Conservation (phyloP, 2,329 filamentous ascomycete genomes). For the Coniochaeta sp. region DNA sequence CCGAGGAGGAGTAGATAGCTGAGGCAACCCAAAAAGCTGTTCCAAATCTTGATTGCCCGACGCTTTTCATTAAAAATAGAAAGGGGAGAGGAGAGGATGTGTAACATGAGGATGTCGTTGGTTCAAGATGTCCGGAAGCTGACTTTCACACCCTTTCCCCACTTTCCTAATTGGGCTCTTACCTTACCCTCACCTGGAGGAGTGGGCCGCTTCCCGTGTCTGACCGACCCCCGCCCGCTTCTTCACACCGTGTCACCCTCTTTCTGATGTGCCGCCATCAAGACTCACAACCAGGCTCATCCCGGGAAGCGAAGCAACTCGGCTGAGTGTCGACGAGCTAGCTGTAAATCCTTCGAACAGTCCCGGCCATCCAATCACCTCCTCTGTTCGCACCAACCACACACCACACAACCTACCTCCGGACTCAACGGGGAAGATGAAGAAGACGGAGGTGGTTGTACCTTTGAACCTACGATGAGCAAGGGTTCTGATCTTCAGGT, state of each 20-base stretch:
- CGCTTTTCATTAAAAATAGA: not conserved
- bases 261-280: not conserved
- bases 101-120: not conserved
- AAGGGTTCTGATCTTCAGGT: not conserved
- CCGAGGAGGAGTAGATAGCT: too few relatives aligned
- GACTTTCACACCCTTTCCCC: not conserved
- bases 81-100: too few relatives aligned
- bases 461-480: not conserved
- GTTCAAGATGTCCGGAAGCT: not conserved
- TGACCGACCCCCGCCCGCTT: not conserved
- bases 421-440: not conserved
- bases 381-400: not conserved
- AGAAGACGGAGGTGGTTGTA: not conserved
- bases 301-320: not conserved
- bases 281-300: not conserved
- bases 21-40: too few relatives aligned
- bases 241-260: constrained; percentile 1
- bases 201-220: constrained; percentile 1
- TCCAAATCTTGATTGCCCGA: not conserved
- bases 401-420: not conserved
- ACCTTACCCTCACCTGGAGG: not conserved
- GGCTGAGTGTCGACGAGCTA: not conserved
- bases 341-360: not conserved
- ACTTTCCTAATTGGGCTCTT: constrained; percentile 1
- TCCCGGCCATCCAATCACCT: not conserved